These are phyloP conservation scores for Sporothrix curviconia DNA, from an alignment of 2,329 filamentous ascomycete genomes.

Conservation along the genomic window DNA sequence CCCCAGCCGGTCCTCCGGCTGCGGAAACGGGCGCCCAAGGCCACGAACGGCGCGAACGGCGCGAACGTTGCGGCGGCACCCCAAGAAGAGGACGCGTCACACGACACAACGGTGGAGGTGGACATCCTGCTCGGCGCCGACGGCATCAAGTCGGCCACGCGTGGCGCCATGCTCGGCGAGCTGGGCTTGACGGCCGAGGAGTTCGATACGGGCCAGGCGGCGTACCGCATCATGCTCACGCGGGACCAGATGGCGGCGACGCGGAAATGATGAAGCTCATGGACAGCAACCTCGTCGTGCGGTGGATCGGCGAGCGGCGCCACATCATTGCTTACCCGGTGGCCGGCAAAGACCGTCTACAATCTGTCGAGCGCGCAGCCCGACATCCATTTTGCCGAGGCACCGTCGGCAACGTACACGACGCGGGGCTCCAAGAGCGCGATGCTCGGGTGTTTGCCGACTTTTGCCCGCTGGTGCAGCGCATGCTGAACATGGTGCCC, in stretches of 20 bases:
- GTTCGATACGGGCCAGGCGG: slow-evolving; percentile 66
- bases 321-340: slow-evolving; percentile 78
- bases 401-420: slow-evolving; percentile 55
- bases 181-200: slow-evolving; percentile 48
- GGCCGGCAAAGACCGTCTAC: slow-evolving; percentile 56
- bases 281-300: slow-evolving; percentile 58
- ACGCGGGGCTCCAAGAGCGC: slow-evolving; percentile 53
- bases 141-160: slow-evolving; percentile 48
- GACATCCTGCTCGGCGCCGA: slow-evolving; percentile 49
- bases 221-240: slow-evolving; percentile 71
- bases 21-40: slow-evolving; percentile 43
- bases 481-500: slow-evolving; percentile 53
- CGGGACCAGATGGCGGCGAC: slow-evolving; percentile 61
- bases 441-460: slow-evolving; percentile 57
- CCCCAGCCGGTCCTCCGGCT: slow-evolving; percentile 55
- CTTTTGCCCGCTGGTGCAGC: slow-evolving; percentile 53
- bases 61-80: background rate
- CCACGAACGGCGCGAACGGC: slow-evolving; percentile 39
- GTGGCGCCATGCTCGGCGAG: slow-evolving; percentile 47
- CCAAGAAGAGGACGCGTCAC: background rate
- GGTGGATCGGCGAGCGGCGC: slow-evolving; percentile 69
- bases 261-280: slow-evolving; percentile 62
- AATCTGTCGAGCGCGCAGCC: slow-evolving; percentile 59
- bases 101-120: slow-evolving; percentile 36
- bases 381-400: slow-evolving; percentile 52